phyloP scores from a whole-genome alignment of 129 eudicot species.

The Cynara cardunculus region DNA sequence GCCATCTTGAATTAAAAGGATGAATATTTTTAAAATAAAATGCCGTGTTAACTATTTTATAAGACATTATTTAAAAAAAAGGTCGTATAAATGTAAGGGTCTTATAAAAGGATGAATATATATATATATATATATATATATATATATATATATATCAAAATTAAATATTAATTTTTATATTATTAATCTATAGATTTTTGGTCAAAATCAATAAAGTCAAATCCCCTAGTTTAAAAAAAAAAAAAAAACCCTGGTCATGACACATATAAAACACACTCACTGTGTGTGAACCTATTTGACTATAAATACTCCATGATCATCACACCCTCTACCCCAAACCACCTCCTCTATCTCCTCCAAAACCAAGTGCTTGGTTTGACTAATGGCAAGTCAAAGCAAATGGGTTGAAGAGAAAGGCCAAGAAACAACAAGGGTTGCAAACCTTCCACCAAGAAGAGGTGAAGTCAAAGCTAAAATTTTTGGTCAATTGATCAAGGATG shows the following conservation, averaged over 20 bases:
- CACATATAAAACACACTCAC: conserved; percentile 7
- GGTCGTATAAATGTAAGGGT: too few species aligned
- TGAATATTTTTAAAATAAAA: too few species aligned
- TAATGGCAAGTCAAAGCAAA: conserved; percentile 23
- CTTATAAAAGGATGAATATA: too few species aligned
- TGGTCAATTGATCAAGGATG: conserved; percentile 9
- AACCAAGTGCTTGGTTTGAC: conserved; percentile 6
- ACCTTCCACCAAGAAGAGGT: conserved; percentile 38
- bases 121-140: too few species aligned
- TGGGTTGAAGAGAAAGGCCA: conserved; percentile 5
- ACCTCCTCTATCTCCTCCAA: not conserved
- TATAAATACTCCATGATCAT: conserved; percentile 19
- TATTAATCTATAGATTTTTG: not conserved
- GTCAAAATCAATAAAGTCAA: not conserved
- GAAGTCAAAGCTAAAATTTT: conserved; percentile 29
- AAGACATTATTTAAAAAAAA: too few species aligned
- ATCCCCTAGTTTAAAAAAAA: too few species aligned
- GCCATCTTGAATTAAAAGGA: too few species aligned
- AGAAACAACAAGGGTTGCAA: conserved; percentile 4
- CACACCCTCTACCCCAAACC: not conserved
- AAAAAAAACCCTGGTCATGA: not conserved
- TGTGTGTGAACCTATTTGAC: conserved; percentile 23
- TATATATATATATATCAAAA: too few species aligned
- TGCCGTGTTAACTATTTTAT: too few species aligned
- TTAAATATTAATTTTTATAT: too few species aligned